phyloP scores from a whole-genome alignment of 73 alveolate species.

The Stentor roeselii region DNA sequence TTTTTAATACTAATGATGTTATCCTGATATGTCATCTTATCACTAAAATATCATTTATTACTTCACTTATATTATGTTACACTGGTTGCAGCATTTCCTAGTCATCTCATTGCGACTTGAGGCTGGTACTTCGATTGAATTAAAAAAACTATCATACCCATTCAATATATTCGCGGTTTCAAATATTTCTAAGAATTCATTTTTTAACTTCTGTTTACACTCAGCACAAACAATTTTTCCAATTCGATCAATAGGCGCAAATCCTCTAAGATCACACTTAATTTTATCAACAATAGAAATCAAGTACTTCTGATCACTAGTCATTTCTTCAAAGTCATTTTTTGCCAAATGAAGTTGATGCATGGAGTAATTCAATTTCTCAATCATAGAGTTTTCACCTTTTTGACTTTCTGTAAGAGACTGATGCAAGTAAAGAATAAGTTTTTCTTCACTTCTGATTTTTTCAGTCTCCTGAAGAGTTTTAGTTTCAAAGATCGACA shows the following conservation, averaged over 20 bases:
- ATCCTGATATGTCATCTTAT: too few species aligned
- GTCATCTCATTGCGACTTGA: too few species aligned
- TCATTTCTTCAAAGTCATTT: neutral
- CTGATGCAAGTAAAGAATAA: neutral
- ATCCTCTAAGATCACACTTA: neutral
- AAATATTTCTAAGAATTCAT: neutral
- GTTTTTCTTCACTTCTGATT: neutral
- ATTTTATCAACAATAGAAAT: neutral
- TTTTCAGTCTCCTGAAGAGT: neutral
- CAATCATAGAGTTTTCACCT: neutral
- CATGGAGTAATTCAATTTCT: neutral
- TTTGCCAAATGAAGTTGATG: neutral
- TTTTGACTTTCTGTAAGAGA: neutral
- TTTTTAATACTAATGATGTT: too few species aligned
- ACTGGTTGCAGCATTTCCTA: too few species aligned
- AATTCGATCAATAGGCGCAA: neutral
- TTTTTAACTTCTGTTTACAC: neutral
- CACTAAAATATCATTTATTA: too few species aligned
- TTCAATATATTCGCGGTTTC: neutral
- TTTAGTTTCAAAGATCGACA: neutral
- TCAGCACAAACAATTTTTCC: neutral
- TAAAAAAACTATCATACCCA: neutral
- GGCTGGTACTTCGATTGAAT: too few species aligned
- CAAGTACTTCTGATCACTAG: neutral
- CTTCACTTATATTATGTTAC: too few species aligned